phyloP scores from a whole-genome alignment of 257 asterid species.

The Buddleja alternifolia region DNA sequence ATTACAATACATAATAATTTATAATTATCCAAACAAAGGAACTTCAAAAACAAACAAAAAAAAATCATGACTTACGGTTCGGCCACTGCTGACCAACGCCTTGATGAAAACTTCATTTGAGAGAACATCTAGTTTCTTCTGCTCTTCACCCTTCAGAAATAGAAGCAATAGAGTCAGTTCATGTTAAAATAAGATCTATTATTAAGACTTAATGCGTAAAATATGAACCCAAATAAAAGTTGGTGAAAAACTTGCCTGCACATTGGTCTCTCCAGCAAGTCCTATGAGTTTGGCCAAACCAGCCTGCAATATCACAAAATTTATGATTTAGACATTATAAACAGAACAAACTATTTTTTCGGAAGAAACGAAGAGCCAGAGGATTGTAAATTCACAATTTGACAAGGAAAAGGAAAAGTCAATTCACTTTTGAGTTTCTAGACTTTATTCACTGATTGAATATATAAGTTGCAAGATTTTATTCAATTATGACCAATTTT shows the following conservation, averaged over 20 bases:
- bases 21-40: too few relatives aligned
- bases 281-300: constrained; percentile 97
- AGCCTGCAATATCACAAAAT: constrained; percentile 57
- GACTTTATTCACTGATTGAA: too few relatives aligned
- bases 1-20: too few relatives aligned
- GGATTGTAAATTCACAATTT: background rate
- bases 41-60: too few relatives aligned
- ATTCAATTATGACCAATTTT: background rate
- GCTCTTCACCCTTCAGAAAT: constrained; percentile 80
- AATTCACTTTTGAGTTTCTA: background rate
- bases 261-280: constrained; percentile 97
- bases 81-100: constrained; percentile 94
- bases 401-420: background rate
- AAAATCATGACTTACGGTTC: constrained; percentile 63
- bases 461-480: background rate
- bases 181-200: background rate
- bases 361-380: too few relatives aligned
- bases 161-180: constrained; percentile 16
- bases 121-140: constrained; percentile 93
- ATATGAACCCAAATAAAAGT: background rate
- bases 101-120: constrained; percentile 92
- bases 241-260: constrained; percentile 63
- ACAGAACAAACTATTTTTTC: background rate
- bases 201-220: background rate
- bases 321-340: constrained; percentile 16